Percentiles rank a stretch among this genome's conserved stretches.
These are phyloP conservation scores for Pezicula radicicola DNA, from an alignment of 2,329 filamentous ascomycete genomes.

Conservation along the genomic window DNA sequence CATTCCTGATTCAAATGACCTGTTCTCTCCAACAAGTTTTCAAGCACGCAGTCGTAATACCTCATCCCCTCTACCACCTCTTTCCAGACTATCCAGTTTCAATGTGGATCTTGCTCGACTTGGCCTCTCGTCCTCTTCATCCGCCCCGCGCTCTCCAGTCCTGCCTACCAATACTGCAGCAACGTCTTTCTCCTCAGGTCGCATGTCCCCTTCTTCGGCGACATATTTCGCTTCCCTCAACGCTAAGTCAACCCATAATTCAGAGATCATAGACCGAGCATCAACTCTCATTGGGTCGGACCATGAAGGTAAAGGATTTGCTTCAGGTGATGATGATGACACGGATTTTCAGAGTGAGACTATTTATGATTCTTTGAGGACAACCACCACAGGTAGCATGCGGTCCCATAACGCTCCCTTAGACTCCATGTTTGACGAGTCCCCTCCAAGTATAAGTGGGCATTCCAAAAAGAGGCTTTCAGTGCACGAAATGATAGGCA, in stretches of 20 bases:
- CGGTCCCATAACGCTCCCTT: conserved; percentile 68
- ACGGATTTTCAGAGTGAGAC: conserved; percentile 77
- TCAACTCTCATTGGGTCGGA: conserved; percentile 71
- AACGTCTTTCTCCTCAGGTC: conserved; percentile 36
- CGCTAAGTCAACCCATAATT: conserved; percentile 16
- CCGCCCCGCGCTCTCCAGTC: conserved; percentile 20
- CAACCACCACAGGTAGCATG: conserved; percentile 63
- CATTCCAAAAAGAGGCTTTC: conserved; percentile 28
- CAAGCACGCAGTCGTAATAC: conserved; percentile 34
- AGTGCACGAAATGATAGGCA: conserved; percentile 26
- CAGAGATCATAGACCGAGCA: conserved; percentile 32
- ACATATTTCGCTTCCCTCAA: conserved; percentile 16
- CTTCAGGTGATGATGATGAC: conserved; percentile 73
- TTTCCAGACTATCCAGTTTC: conserved; percentile 52
- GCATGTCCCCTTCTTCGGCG: conserved; percentile 35
- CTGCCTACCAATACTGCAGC: conserved; percentile 24
- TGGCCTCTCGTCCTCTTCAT: conserved; percentile 38
- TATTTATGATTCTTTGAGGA: conserved; percentile 73
- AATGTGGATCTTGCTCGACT: conserved; percentile 49
- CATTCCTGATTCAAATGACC: conserved; percentile 18
- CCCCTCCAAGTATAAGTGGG: conserved; percentile 57
- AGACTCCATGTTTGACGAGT: conserved; percentile 80
- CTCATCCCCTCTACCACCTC: conserved; percentile 54
- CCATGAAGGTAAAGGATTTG: conserved; percentile 59
- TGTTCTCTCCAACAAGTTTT: conserved; percentile 17